Base-by-base conservation (phyloP, 441 rosid species). In the Jatropha multifida region DNA sequence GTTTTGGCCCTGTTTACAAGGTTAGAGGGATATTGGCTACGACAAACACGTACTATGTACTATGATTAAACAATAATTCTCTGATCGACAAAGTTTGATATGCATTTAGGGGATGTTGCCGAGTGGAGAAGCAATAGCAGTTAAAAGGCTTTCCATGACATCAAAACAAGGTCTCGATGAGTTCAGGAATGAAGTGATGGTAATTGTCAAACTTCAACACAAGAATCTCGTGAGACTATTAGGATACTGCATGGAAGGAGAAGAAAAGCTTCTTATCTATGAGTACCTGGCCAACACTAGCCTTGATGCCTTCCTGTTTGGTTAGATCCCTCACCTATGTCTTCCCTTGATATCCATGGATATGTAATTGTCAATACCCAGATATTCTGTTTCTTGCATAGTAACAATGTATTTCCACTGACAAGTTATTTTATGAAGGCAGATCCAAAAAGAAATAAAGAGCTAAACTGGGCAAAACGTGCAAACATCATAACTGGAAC, bases 1-100 rank as follows among this genome's bases (percentile, higher is more conserved):
- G 92, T 52, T 88, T 87, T 67, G 90, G 92, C 58, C 88, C 89
- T 0, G 89, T 86, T 76, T 82, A 81, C 74, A 80, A 80, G 86
- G 88, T 85, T 64, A 13, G 74, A 67, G 37, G 14, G 63, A 59
- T 26, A 10, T 59, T 23, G 17, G 9, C 65, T 32, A 32, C 12
- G 42, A 37, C 2, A 62, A 62, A 62, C 3, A 32, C 3, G 10
- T 4, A 62, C 5, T 3, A 62, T 13, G 4, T 62, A 7, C 5
- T 62, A 11, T 2, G 15, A 59, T 59, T 59, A 26, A 59, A 2
- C 51, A 54, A 15, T 3, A 23, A 5, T 72, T 59, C 17, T 69
- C 27, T 74, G 7, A 15, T 55, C 61, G n/a, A n/a, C 68, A 26
- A 52, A 14, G 14, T 38, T 74, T 42, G 41, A 60, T 6, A 42